Evolutionary conservation across 176 grass and related monocot species (phyloP).

Genomic region (Juncus inflexus): DNA sequence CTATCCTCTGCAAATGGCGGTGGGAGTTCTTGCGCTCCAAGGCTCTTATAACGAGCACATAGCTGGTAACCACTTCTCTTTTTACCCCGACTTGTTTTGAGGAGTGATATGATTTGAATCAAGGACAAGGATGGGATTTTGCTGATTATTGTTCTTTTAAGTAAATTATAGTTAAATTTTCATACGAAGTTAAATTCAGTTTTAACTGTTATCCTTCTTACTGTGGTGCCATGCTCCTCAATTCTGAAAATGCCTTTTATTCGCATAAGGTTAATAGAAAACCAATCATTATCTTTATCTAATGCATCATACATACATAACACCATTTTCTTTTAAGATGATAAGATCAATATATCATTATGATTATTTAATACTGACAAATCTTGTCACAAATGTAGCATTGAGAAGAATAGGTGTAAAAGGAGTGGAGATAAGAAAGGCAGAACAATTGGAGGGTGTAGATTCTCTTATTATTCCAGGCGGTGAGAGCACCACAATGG

Average conservation of each 20-base stretch:
- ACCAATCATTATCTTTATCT: not conserved
- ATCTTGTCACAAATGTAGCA: slow-evolving; percentile 27
- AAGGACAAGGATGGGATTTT: too few relatives aligned
- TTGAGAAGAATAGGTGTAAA: slow-evolving; percentile 84
- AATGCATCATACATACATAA: slow-evolving; percentile 13
- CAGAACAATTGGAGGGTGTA: slow-evolving; percentile 58
- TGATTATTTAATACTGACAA: not conserved
- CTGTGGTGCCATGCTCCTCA: too few relatives aligned
- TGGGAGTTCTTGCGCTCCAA: slow-evolving; percentile 95
- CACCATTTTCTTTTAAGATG: not conserved
- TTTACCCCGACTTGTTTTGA: not conserved
- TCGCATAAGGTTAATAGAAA: too few relatives aligned
- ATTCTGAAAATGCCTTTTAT: too few relatives aligned
- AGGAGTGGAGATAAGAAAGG: slow-evolving; percentile 81
- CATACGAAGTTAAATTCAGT: not conserved
- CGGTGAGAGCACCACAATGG: slow-evolving; percentile 99
- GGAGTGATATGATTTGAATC: not conserved
- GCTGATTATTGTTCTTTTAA: not conserved
- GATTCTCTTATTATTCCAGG: slow-evolving; percentile 94
- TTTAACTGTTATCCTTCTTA: not conserved
- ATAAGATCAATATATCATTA: too few relatives aligned
- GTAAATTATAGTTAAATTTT: not conserved
- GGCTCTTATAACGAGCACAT: slow-evolving; percentile 98
- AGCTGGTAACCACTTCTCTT: slow-evolving; percentile 31
- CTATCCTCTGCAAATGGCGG: slow-evolving; percentile 32